A percentile compares a stretch with the other conserved stretches of the same genome.
phyloP scores from a whole-genome alignment of 148 eudicot genomes.

The Vaccinium darrowii region DNA sequence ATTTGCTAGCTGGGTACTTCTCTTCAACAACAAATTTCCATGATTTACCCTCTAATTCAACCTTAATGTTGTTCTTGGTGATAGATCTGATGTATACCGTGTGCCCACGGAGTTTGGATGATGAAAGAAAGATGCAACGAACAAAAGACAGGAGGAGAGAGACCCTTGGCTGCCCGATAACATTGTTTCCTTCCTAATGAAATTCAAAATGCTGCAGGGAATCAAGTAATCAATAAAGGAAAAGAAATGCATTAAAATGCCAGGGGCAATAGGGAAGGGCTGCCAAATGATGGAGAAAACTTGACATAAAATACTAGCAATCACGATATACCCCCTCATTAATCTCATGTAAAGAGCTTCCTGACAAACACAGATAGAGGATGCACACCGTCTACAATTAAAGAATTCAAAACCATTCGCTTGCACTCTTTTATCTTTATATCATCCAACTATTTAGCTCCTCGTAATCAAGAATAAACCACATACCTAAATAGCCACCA shows the following conservation, averaged over 20 bases:
- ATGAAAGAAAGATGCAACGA: background rate
- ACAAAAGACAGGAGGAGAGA: background rate
- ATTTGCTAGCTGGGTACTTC: background rate
- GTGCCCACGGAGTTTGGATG: background rate
- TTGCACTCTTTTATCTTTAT: background rate
- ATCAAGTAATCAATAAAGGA: background rate
- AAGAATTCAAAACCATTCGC: background rate
- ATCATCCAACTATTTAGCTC: background rate
- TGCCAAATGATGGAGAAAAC: background rate
- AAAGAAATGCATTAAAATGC: background rate
- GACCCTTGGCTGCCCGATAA: background rate
- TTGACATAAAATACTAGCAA: background rate
- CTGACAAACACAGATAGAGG: background rate
- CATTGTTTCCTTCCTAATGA: background rate
- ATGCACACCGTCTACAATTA: background rate
- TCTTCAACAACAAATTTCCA: background rate
- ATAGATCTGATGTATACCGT: background rate
- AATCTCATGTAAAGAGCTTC: background rate
- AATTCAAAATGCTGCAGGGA: background rate
- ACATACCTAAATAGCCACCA: background rate
- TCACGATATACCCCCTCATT: background rate
- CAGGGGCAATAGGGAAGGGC: background rate
- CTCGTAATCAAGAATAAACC: background rate
- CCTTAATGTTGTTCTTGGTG: background rate
- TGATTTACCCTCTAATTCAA: background rate